Evolutionary conservation across 2,329 filamentous ascomycete species (phyloP), one percentile per base, ranked within the genome.

Genomic region (Davidsoniella neocaledoniae): DNA sequence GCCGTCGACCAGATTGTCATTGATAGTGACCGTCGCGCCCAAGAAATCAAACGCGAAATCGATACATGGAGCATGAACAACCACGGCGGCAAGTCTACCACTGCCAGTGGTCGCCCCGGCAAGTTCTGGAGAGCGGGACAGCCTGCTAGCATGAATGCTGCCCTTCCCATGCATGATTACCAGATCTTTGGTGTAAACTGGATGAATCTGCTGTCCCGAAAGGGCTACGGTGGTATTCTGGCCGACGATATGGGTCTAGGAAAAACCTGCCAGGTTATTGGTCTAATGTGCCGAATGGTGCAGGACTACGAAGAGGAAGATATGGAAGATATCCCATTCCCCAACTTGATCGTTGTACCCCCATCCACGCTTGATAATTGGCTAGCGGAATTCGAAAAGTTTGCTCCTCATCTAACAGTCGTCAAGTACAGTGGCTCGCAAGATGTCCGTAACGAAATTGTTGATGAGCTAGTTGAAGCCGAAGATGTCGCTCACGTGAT

Each of bases 161-260:
- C 83, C 49, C 75, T 90, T 50, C 69, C 74, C 38, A 79, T 98
- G 69, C 95, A 96, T 61, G 81, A 91, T 36, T 96, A 95, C 59
- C 91, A 98, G 61, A 68, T 96, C 17, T 86, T 94, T 26, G 91
- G 91, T 3, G 73, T 98, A 47, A 96, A 96, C 61, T 98, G 91
- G 91, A 74, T 98, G 59, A 79, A 81, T 50, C 66, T 96, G 43
- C 72, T 98, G 12, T 94, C 86, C 66, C 73, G 80, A 48, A 79
- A 84, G 52, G 73, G 79, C 25, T 74, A 93, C 47, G 90, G 86
- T 43, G 90, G 87, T 55, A 96, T 98, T 51, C 70, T 98, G 16
- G 91, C 91, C 1, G 91, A 98, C 61, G 91, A 98, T 61, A 98
- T 98, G 91, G 91, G 85, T 47, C 69, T 90, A 39, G 91, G 91